phyloP scores from a whole-genome alignment of 257 asterid genomes.

The Agastache rugosa region DNA sequence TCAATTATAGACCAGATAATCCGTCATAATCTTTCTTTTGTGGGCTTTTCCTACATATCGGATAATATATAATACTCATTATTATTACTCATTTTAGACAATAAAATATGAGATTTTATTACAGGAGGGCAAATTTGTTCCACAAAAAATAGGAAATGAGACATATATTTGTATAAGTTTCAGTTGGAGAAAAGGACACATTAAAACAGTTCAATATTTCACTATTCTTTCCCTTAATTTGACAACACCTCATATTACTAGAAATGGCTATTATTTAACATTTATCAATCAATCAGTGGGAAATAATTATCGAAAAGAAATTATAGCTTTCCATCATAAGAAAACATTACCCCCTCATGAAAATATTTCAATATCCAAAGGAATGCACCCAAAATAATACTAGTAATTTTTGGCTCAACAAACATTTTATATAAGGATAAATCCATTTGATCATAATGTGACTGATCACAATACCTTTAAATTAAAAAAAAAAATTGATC shows the following conservation, averaged over 20 bases:
- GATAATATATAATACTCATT: too few species aligned
- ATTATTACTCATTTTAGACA: neutral
- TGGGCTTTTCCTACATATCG: neutral
- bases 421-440: neutral
- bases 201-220: neutral
- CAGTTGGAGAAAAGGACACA: slow-evolving; percentile 13
- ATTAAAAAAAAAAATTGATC: too few species aligned
- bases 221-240: neutral
- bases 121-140: neutral
- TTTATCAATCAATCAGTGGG: neutral
- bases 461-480: too few species aligned
- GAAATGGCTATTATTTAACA: neutral
- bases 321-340: neutral
- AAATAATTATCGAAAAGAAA: neutral
- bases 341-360: neutral
- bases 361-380: neutral
- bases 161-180: neutral
- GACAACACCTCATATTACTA: neutral
- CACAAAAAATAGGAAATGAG: neutral
- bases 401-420: neutral
- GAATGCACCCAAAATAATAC: slow-evolving; percentile 21
- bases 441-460: too few species aligned
- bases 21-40: too few species aligned
- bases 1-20: too few species aligned
- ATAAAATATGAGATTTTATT: neutral